Percentiles rank a stretch among this genome's conserved stretches.
These are phyloP conservation scores for Pichiaceae sp. DNA, from an alignment of 1,139 yeast genomes.

Conservation along the genomic window DNA sequence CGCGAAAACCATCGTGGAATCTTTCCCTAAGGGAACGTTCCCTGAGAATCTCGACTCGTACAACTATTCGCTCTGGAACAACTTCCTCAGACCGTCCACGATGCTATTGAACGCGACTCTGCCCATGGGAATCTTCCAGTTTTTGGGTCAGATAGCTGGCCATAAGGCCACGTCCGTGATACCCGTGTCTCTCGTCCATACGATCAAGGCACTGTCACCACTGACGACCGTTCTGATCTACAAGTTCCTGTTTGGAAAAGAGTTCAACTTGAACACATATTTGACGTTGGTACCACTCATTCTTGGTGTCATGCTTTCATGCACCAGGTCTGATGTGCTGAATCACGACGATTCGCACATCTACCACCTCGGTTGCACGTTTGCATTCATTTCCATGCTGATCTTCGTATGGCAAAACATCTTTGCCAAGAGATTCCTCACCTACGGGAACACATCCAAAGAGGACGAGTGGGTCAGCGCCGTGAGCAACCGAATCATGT, in stretches of 20 bases:
- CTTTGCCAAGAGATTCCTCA: slow-evolving; percentile 71
- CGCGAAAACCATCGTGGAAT: slow-evolving; percentile 6
- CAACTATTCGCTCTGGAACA: slow-evolving; percentile 20
- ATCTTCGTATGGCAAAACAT: slow-evolving; percentile 89
- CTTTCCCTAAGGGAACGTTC: slow-evolving; percentile 52
- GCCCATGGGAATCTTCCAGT: slow-evolving; percentile 92
- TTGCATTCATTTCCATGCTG: slow-evolving; percentile 73
- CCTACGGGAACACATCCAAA: slow-evolving; percentile 3
- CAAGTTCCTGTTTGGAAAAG: slow-evolving; percentile 46
- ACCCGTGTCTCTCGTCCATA: slow-evolving; percentile 88
- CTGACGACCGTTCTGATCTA: slow-evolving; percentile 79
- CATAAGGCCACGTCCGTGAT: slow-evolving; percentile 83
- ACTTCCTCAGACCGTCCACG: slow-evolving; percentile 43
- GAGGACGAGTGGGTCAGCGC: slow-evolving; percentile 17
- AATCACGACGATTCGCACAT: slow-evolving; percentile 24
- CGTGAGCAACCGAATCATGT: slow-evolving; percentile 20
- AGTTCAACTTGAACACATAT: slow-evolving; percentile 61
- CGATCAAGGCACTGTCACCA: slow-evolving; percentile 86
- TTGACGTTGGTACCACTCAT: slow-evolving; percentile 70
- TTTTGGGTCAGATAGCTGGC: slow-evolving; percentile 80
- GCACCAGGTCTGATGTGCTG: slow-evolving; percentile 35
- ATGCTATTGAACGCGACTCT: slow-evolving; percentile 59
- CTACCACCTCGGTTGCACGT: slow-evolving; percentile 55
- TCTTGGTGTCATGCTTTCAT: slow-evolving; percentile 77
- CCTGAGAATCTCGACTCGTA: slow-evolving; percentile 31